Percentiles rank a stretch among this genome's conserved stretches.
phyloP scores from a whole-genome alignment of 805 yeast genomes.

The Cyberlindnera maclurae region DNA sequence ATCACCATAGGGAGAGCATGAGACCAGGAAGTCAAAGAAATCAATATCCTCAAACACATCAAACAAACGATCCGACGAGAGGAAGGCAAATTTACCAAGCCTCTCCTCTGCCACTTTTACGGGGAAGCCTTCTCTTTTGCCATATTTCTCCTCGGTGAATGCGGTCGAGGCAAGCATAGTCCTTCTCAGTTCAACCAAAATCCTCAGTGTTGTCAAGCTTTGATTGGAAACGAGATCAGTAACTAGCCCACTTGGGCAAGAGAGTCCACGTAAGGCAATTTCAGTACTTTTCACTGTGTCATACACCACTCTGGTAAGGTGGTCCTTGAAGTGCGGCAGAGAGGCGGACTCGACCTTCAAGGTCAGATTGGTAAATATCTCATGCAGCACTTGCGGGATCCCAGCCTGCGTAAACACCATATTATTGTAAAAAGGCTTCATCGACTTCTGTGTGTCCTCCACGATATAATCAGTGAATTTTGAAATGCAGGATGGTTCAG shows the following conservation, averaged over 20 bases:
- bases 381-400: conserved; percentile 4
- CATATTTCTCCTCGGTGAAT: background rate
- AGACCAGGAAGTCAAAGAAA: conserved; percentile 46
- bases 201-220: conserved; percentile 49
- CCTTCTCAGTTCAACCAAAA: conserved; percentile 31
- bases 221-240: conserved; percentile 58
- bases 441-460: background rate
- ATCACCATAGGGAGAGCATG: conserved; percentile 40
- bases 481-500: conserved; percentile 1
- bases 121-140: conserved; percentile 2
- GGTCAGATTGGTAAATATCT: conserved; percentile 5
- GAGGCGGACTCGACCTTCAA: conserved; percentile 28
- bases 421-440: conserved; percentile 8
- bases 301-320: conserved; percentile 32
- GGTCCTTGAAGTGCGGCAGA: conserved; percentile 19
- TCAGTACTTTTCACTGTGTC: conserved; percentile 61
- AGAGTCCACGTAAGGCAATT: conserved; percentile 50
- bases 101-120: conserved; percentile 17
- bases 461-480: conserved; percentile 11
- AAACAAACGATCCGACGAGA: conserved; percentile 29
- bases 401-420: conserved; percentile 3
- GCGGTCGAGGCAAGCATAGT: conserved; percentile 7
- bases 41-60: conserved; percentile 35
- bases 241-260: conserved; percentile 34
- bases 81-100: conserved; percentile 28